Evolutionary conservation across 352 stramenopile genomes (phyloP), one percentile per base, ranked within the genome.

Genomic region (Elongisporangium anandrum): DNA sequence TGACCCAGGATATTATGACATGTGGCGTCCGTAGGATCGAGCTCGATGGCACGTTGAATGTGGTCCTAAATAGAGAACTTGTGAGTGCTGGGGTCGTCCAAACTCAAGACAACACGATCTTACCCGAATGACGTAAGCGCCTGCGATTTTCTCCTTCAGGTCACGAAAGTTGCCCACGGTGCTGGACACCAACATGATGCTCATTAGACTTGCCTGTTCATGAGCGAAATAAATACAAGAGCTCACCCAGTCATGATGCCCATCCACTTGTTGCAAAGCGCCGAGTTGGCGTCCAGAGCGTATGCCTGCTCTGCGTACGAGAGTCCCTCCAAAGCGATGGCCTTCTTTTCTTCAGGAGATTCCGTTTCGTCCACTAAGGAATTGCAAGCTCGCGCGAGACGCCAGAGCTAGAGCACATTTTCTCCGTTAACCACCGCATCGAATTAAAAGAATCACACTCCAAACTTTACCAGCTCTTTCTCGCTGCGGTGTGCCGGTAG

Each of bases 181-280:
- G 48, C 77, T 79, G 55, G 47, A 20, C 15, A 3, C 13, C 59
- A 22, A 45, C 16, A 52, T 22, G 39, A 41, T 29, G n/a, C n/a
- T n/a, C 26, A 19, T 45, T 4, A 21, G 4, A 39, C 19, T 52
- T 52, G 57, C n/a, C 26, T 19, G 17, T 29, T 17, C 20, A 22
- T 41, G 6, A 38, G 48, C 2, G 7, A 26, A 52, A 38, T 45
- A 16, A 50, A 55, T 60, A 15, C 10, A 23, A 23, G 3, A 4
- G 19, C 38, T 15, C 60, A 81, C 74, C 73, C 83, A 7, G 69
- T 86, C 66, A 92, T 75, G 53, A 90, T 90, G 52, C 68, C 80
- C 75, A 89, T 87, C 82, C 82, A 92, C 53, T 90, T 87, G 66
- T 90, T 90, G 10, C 77, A 69, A 2, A 73, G 64, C 15, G 76